phyloP scores from a whole-genome alignment of 371 early-diverging fungal species.

The Encephalitozoon romaleae region DNA sequence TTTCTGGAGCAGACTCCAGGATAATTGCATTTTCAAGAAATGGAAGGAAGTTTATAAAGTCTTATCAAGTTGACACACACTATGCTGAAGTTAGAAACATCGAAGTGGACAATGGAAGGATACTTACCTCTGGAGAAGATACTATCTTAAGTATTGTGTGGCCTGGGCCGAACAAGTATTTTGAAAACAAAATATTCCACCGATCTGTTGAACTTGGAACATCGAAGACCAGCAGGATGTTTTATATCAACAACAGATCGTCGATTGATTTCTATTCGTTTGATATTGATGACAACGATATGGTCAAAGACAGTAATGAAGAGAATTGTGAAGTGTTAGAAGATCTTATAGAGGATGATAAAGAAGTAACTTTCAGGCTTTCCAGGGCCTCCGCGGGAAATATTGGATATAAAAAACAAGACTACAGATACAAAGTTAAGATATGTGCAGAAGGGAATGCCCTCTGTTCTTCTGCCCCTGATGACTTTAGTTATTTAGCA shows the following conservation, averaged over 20 bases:
- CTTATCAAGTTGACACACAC: constrained; percentile 25
- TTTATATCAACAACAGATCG: background rate
- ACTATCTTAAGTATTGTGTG: background rate
- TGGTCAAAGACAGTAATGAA: background rate
- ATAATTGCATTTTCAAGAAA: constrained; percentile 11
- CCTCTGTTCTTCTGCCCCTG: background rate
- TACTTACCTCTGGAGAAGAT: constrained; percentile 33
- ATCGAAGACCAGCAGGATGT: background rate
- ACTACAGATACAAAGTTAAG: background rate
- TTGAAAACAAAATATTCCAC: constrained; percentile 20
- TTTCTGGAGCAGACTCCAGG: constrained; percentile 39
- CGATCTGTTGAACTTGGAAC: background rate
- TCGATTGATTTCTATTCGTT: background rate
- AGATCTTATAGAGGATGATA: too few relatives aligned
- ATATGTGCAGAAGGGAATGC: background rate
- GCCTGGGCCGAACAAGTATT: constrained; percentile 2
- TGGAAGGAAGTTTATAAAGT: constrained; percentile 20
- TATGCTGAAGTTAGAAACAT: constrained; percentile 32
- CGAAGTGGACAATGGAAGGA: background rate
- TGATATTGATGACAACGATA: background rate
- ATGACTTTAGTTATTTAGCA: background rate
- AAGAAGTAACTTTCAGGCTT: background rate
- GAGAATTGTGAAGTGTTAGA: background rate
- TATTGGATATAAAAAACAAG: background rate
- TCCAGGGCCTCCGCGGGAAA: background rate